Percentiles rank a stretch among this genome's conserved stretches.
Evolutionary conservation across 179 eudicot genomes (phyloP).

Genomic region (Spergularia azorica): DNA sequence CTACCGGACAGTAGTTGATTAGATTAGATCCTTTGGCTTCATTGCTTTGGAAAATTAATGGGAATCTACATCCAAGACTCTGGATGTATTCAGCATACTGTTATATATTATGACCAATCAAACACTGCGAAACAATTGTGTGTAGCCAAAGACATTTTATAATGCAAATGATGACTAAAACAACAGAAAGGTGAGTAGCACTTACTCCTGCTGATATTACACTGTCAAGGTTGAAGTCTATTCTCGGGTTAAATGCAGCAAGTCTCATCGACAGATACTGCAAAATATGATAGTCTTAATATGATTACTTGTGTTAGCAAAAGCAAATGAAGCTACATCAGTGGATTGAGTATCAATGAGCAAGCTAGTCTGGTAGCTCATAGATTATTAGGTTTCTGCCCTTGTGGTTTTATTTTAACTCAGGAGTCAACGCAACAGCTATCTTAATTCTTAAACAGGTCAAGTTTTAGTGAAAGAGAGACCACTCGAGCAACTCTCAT

Average conservation of each 20-base stretch:
- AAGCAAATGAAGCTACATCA: conserved; percentile 10
- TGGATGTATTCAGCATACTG: not conserved
- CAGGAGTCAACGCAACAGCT: not conserved
- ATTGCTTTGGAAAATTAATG: not conserved
- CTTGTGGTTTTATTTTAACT: not conserved
- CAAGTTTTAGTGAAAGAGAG: not conserved
- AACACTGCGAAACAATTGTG: not conserved
- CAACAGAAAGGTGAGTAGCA: conserved; percentile 14
- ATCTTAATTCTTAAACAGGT: conserved; percentile 10
- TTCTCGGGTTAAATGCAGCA: conserved; percentile 84
- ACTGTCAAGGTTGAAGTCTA: conserved; percentile 80
- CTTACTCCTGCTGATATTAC: conserved; percentile 74
- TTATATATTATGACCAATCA: not conserved
- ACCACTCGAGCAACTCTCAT: not conserved
- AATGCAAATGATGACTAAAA: conserved; percentile 12
- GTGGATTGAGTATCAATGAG: not conserved
- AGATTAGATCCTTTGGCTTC: not conserved
- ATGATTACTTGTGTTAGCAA: not conserved
- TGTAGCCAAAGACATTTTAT: not conserved
- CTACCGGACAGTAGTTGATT: not conserved
- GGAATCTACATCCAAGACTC: not conserved
- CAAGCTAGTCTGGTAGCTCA: not conserved
- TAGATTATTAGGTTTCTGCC: not conserved
- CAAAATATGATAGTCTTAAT: conserved; percentile 12
- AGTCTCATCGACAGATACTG: conserved; percentile 98